A percentile compares a stretch with the other conserved stretches of the same genome.
Evolutionary conservation across 257 asterid species (phyloP).

Genomic region (Cordia subcordata): DNA sequence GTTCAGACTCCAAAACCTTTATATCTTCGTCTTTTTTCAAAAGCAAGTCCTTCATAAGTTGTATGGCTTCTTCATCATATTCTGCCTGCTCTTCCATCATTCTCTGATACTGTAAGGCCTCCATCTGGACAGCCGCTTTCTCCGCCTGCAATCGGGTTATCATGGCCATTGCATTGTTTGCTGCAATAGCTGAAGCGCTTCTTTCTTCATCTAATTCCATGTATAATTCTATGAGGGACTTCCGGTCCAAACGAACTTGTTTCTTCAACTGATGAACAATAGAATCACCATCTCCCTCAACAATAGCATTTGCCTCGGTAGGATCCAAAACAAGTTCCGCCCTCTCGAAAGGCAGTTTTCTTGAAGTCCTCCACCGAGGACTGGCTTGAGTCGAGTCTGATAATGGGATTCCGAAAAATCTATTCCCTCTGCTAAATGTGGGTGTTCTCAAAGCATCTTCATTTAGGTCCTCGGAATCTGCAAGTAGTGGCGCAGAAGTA

Average conservation of each 20-base stretch:
- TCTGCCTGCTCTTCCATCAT: constrained; percentile 99
- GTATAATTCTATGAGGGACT: constrained; percentile 64
- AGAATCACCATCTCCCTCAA: constrained; percentile 40
- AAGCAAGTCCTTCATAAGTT: constrained; percentile 52
- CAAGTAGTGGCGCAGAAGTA: constrained; percentile 29
- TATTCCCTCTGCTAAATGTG: constrained; percentile 40
- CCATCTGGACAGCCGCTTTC: constrained; percentile 97
- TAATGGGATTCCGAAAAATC: constrained; percentile 48
- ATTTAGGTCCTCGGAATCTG: constrained; percentile 38
- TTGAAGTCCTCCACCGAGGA: constrained; percentile 40
- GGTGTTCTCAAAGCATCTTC: constrained; percentile 54
- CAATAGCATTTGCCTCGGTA: constrained; percentile 26
- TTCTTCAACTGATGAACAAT: constrained; percentile 28
- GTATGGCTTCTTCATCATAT: constrained; percentile 73
- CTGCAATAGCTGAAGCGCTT: constrained; percentile 85
- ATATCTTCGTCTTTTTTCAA: constrained; percentile 59
- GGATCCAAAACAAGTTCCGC: constrained; percentile 33
- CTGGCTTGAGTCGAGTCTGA: constrained; percentile 71
- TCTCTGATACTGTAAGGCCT: constrained; percentile 92
- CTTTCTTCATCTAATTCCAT: constrained; percentile 91
- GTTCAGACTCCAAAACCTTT: constrained; percentile 51
- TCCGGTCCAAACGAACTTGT: constrained; percentile 63
- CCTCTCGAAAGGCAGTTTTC: constrained; percentile 32
- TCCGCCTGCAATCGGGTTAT: constrained; percentile 90
- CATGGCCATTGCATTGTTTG: constrained; percentile 97